phyloP scores from a whole-genome alignment of 1,284 basidiomycete species.

The Rugiboletus extremiorientalis region DNA sequence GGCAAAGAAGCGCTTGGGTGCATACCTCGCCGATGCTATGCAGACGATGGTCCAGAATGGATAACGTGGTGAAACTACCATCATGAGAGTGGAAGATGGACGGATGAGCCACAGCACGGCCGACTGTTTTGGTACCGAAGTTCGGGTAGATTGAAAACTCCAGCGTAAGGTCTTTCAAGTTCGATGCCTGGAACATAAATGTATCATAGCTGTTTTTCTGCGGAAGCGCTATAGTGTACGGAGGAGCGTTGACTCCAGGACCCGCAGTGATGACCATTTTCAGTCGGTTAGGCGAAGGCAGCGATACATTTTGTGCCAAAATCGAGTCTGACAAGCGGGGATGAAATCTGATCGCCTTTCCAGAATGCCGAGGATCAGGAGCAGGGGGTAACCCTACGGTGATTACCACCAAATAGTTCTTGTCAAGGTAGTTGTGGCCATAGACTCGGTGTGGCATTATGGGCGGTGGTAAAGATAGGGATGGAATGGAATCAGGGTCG shows the following conservation, averaged over 20 bases:
- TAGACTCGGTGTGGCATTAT: slow-evolving; percentile 96
- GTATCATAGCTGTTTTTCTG: slow-evolving; percentile 79
- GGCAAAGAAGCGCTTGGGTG: background rate
- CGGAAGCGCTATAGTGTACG: slow-evolving; percentile 87
- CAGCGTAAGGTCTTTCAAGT: slow-evolving; percentile 72
- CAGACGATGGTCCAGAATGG: slow-evolving; percentile 90
- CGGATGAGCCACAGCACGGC: slow-evolving; percentile 87
- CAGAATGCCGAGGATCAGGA: slow-evolving; percentile 27
- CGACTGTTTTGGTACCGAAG: slow-evolving; percentile 98
- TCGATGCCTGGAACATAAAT: slow-evolving; percentile 83
- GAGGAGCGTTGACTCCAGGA: slow-evolving; percentile 80
- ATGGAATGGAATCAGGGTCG: slow-evolving; percentile 89
- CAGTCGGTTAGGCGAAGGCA: slow-evolving; percentile 78
- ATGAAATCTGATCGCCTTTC: slow-evolving; percentile 58
- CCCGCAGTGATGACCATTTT: slow-evolving; percentile 91
- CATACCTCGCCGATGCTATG: slow-evolving; percentile 92
- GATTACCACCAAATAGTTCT: slow-evolving; percentile 85
- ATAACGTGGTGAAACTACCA: slow-evolving; percentile 52
- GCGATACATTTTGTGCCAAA: slow-evolving; percentile 42
- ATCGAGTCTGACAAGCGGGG: slow-evolving; percentile 67
- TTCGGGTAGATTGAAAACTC: slow-evolving; percentile 97
- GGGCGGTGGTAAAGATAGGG: slow-evolving; percentile 92
- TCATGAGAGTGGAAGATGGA: slow-evolving; percentile 65
- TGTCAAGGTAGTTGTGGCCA: slow-evolving; percentile 91
- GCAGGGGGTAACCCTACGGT: slow-evolving; percentile 72